Evolutionary conservation across 75 land plant genomes (phyloP).

Genomic region (Pseudotsuga menziesii): DNA sequence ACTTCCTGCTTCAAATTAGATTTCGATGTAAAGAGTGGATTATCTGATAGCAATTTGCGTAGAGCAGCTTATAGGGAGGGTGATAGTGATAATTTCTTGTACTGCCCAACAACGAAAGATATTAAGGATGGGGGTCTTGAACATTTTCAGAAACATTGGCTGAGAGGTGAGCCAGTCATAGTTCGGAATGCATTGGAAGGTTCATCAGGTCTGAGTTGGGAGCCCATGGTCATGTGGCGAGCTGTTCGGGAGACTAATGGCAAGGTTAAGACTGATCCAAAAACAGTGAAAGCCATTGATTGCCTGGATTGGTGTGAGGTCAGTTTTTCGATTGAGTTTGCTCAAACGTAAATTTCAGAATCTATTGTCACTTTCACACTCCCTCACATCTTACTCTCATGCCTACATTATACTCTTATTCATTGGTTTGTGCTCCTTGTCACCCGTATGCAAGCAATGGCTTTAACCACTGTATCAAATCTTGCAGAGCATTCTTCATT

Average conservation of each 20-base stretch:
- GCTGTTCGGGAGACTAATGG: conserved; percentile 45
- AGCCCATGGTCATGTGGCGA: conserved; percentile 69
- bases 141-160: conserved; percentile 86
- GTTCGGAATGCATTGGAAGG: conserved; percentile 50
- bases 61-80: conserved; percentile 46
- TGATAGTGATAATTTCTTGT: conserved; percentile 55
- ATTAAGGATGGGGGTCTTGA: conserved; percentile 40
- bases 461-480: background rate
- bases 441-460: background rate
- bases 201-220: conserved; percentile 64
- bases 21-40: conserved; percentile 5
- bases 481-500: background rate
- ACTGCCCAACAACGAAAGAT: conserved; percentile 40
- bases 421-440: background rate
- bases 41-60: conserved; percentile 18
- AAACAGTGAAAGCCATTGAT: conserved; percentile 36
- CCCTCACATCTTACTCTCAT: background rate
- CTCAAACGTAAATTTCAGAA: background rate
- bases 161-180: conserved; percentile 71
- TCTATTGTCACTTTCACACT: background rate
- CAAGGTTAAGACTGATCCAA: conserved; percentile 22
- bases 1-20: conserved; percentile 20
- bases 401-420: background rate
- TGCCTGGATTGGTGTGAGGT: conserved; percentile 84
- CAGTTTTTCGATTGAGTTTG: background rate